phyloP scores from a whole-genome alignment of 2,329 filamentous ascomycete genomes.

The Stagonosporopsis rhizophila region DNA sequence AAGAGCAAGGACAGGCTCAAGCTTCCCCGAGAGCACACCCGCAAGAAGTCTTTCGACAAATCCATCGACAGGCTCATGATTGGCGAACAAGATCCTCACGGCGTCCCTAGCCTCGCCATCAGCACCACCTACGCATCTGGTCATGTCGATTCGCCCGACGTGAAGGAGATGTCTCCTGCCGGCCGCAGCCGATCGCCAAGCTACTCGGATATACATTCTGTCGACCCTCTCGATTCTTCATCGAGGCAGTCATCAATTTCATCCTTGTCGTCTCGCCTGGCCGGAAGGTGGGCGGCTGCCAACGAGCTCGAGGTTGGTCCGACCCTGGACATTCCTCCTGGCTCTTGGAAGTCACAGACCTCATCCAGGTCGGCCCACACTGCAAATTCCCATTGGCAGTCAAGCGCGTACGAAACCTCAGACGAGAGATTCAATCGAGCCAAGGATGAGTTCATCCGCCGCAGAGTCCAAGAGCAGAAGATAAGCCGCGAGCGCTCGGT shows the following conservation, averaged over 20 bases:
- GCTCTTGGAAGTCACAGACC: conserved; percentile 13
- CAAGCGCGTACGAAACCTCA: conserved; percentile 31
- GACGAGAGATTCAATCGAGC: conserved; percentile 47
- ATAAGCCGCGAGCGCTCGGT: conserved; percentile 35
- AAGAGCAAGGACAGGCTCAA: conserved; percentile 49
- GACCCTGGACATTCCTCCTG: conserved; percentile 25
- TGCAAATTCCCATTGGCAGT: conserved; percentile 17
- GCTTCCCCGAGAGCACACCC: conserved; percentile 55
- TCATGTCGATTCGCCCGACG: conserved; percentile 59
- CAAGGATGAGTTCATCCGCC: conserved; percentile 48
- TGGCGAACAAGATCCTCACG: conserved; percentile 68
- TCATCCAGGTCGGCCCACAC: conserved; percentile 16
- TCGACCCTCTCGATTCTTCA: conserved; percentile 31
- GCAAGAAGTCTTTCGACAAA: conserved; percentile 69
- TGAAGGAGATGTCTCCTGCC: conserved; percentile 50
- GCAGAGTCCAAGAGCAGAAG: conserved; percentile 43
- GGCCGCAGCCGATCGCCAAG: conserved; percentile 53
- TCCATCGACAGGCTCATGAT: conserved; percentile 71
- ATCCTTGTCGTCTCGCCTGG: conserved; percentile 46
- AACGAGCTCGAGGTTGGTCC: conserved; percentile 37
- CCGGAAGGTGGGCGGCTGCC: conserved; percentile 30
- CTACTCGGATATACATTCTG: conserved; percentile 47
- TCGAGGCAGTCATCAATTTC: conserved; percentile 51
- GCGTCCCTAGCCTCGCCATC: conserved; percentile 68
- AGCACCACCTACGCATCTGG: conserved; percentile 69